Conservation (phyloP, 1,284 basidiomycete species). For the Pseudozyma sp. region DNA sequence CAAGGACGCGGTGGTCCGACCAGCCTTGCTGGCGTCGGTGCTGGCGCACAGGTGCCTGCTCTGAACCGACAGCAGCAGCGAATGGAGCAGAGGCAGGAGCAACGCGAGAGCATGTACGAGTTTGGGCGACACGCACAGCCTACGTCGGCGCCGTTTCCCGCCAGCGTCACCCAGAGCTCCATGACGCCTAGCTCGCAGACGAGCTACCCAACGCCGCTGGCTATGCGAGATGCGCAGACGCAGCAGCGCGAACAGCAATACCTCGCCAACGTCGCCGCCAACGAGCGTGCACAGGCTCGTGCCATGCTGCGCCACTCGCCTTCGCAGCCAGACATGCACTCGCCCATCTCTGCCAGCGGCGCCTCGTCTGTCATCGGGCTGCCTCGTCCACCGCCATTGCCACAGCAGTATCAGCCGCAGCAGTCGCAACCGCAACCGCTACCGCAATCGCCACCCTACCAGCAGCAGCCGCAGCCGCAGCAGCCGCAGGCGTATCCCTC, state of each 20-base stretch:
- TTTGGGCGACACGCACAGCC: slow-evolving; percentile 57
- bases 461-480: slow-evolving; percentile 5
- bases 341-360: slow-evolving; percentile 16
- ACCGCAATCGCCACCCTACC: slow-evolving; percentile 15
- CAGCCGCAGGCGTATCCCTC: slow-evolving; percentile 44
- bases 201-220: slow-evolving; percentile 62
- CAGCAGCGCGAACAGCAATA: slow-evolving; percentile 59
- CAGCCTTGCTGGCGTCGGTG: slow-evolving; percentile 32
- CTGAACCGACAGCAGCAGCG: slow-evolving; percentile 44
- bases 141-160: slow-evolving; percentile 64
- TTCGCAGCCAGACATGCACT: slow-evolving; percentile 29
- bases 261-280: slow-evolving; percentile 55
- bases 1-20: slow-evolving; percentile 48
- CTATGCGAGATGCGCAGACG: slow-evolving; percentile 64
- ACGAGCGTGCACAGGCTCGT: slow-evolving; percentile 47
- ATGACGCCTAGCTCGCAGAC: slow-evolving; percentile 47
- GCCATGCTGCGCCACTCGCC: slow-evolving; percentile 39
- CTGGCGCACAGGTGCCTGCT: slow-evolving; percentile 12
- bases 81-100: slow-evolving; percentile 42
- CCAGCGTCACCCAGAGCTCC: slow-evolving; percentile 46
- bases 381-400: slow-evolving; percentile 31
- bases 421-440: slow-evolving; percentile 3
- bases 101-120: slow-evolving; percentile 48
- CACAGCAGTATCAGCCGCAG: slow-evolving; percentile 11
- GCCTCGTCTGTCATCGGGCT: slow-evolving; percentile 21